Percentiles rank a stretch among this genome's conserved stretches.
Conservation (phyloP, 2,329 filamentous ascomycete genomes). For the Fusarium pininemorale region DNA sequence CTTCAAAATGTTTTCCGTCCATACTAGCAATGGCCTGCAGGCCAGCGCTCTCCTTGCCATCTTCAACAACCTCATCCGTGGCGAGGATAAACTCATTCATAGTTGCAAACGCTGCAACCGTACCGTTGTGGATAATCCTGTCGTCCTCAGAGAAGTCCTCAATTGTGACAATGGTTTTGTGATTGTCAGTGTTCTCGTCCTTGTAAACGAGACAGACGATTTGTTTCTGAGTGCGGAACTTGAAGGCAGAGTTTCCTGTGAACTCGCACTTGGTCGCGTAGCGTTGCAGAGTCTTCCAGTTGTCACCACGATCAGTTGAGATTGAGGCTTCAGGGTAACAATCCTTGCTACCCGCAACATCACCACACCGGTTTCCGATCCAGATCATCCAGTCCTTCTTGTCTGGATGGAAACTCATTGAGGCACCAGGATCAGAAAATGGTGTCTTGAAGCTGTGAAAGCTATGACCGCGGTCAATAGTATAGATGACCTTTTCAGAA, state of each 20-base stretch:
- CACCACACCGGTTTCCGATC: conserved; percentile 78
- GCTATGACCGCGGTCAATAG: conserved; percentile 77
- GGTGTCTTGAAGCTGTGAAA: conserved; percentile 80
- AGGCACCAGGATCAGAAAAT: conserved; percentile 54
- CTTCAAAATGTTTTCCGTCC: conserved; percentile 83
- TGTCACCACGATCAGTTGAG: conserved; percentile 80
- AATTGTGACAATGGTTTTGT: conserved; percentile 77
- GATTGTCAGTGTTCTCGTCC: conserved; percentile 68
- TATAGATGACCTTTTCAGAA: conserved; percentile 75
- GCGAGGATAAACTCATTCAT: conserved; percentile 98
- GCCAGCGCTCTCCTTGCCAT: conserved; percentile 64
- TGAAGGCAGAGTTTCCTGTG: conserved; percentile 71
- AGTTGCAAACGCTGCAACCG: conserved; percentile 84
- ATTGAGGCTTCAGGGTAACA: conserved; percentile 81
- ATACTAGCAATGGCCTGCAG: conserved; percentile 84
- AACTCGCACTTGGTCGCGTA: conserved; percentile 89
- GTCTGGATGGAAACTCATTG: conserved; percentile 83
- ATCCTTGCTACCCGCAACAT: conserved; percentile 55
- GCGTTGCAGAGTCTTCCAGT: conserved; percentile 78
- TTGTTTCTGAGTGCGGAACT: conserved; percentile 61
- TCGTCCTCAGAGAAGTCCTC: conserved; percentile 78
- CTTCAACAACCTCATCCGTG: conserved; percentile 69
- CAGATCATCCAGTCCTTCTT: conserved; percentile 92
- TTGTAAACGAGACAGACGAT: conserved; percentile 66
- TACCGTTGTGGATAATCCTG: conserved; percentile 60